Evolutionary conservation across 2,329 filamentous ascomycete genomes (phyloP).

Genomic region (Exophiala viscosa): DNA sequence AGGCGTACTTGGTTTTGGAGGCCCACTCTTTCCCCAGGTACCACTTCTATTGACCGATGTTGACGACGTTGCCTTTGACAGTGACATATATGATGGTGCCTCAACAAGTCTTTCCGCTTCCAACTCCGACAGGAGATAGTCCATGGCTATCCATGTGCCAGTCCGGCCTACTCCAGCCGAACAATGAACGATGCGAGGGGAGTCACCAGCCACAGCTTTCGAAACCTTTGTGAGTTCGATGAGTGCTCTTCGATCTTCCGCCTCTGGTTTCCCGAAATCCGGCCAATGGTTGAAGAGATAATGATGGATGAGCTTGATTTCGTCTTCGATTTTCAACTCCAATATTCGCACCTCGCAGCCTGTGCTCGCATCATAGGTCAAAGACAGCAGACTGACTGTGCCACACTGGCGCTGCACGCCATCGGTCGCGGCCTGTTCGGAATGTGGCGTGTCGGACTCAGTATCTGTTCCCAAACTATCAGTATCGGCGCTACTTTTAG

Average conservation of each 20-base stretch:
- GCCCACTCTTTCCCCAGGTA: conserved; percentile 24
- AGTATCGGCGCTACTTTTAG: conserved; percentile 25
- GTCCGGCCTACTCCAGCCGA: conserved; percentile 91
- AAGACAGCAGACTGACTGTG: conserved; percentile 59
- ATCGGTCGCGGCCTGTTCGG: conserved; percentile 2
- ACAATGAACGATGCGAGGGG: conserved; percentile 79
- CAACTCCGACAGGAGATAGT: conserved; percentile 81
- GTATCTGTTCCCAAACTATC: conserved; percentile 23
- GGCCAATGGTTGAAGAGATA: conserved; percentile 85
- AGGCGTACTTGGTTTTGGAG: conserved; percentile 33
- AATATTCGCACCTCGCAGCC: conserved; percentile 72
- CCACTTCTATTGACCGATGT: conserved; percentile 14
- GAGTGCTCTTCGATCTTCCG: conserved; percentile 49
- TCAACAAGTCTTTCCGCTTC: conserved; percentile 65
- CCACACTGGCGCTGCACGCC: conserved; percentile 6
- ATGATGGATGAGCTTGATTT: conserved; percentile 71
- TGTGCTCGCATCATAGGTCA: conserved; percentile 53
- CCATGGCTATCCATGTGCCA: conserved; percentile 94
- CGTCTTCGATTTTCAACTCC: conserved; percentile 44
- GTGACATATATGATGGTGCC: conserved; percentile 1
- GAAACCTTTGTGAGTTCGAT: conserved; percentile 50
- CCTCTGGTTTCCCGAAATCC: conserved; percentile 76
- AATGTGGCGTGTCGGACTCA: conserved; percentile 1
- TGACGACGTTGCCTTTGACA: background rate
- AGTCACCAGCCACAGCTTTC: conserved; percentile 47